Evolutionary conservation across 1,139 yeast genomes (phyloP), one percentile per base, ranked within the genome.

Genomic region (Yamadazyma trypodendri): DNA sequence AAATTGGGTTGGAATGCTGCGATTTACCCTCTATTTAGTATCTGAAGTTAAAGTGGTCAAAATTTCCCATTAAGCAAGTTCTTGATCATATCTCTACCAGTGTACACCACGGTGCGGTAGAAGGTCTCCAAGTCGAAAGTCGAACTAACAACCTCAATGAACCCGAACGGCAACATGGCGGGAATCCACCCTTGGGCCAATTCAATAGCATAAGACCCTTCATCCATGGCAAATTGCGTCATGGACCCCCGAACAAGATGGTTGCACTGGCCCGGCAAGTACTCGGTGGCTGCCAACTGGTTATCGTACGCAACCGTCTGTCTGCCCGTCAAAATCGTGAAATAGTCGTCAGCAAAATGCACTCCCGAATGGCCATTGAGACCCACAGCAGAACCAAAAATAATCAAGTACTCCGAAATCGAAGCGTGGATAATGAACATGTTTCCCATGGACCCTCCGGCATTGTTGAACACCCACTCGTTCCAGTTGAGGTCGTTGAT

Each of bases 151-250:
- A 84, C 79, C 57, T 88, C 96, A 42, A 87, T 68, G 61, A 92
- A 79, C 0, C 98, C 98, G 59, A 92, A 94, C 15, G 97, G 97
- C 47, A 94, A 74, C 98, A 92, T 92, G 37, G 94, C 83, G 24
- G 98, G 98, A 50, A 92, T 87, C 95, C 96, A 92, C 41, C 98
- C 98, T 68, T 92, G 98, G 6, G 98, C 98, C 55, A 92, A 75
- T 60, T 92, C 98, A 51, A 92, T 69, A 6, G 98, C 97, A 64
- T 81, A 90, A 0, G 87, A 72, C 24, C 83, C 94, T 29, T 77
- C 61, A 1, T 87, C 84, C 95, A 92, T 87, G 24, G 80, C 52
- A 60, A 94, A 92, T 63, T 94, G 98, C 63, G 85, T 88, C 49
- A 79, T 77, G 32, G 63, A 50, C 24, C 97, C 96, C 58, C 79